A percentile compares a stretch with the other conserved stretches of the same genome.
phyloP scores from a whole-genome alignment of 1,139 yeast genomes.

The Maudiozyma humilis region DNA sequence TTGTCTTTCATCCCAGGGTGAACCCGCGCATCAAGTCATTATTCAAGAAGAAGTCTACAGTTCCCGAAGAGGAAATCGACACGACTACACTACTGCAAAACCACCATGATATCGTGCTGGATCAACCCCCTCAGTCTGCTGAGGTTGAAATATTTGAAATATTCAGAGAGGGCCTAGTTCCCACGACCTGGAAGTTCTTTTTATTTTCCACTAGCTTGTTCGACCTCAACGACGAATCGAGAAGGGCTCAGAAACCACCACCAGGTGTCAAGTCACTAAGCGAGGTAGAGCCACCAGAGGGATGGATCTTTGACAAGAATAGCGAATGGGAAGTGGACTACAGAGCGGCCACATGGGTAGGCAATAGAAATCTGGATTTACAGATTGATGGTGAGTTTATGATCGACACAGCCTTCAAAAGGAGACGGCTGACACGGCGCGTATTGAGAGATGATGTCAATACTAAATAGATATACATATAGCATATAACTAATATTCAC shows the following conservation, averaged over 20 bases:
- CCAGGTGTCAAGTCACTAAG: conserved; percentile 51
- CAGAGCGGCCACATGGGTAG: conserved; percentile 46
- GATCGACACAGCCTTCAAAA: conserved; percentile 46
- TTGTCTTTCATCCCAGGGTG: conserved; percentile 49
- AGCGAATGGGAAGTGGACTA: conserved; percentile 62
- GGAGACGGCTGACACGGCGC: conserved; percentile 47
- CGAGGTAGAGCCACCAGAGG: conserved; percentile 57
- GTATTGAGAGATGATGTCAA: conserved; percentile 34
- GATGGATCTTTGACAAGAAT: conserved; percentile 64
- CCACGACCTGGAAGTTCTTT: conserved; percentile 53
- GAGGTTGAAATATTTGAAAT: conserved; percentile 71
- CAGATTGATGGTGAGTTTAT: conserved; percentile 45
- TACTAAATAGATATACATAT: neutral
- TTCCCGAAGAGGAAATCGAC: conserved; percentile 13
- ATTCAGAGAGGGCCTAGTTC: conserved; percentile 55
- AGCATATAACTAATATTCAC: neutral
- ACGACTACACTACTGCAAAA: conserved; percentile 20
- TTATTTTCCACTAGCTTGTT: conserved; percentile 44
- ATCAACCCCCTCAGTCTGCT: conserved; percentile 54
- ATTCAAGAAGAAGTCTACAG: conserved; percentile 12
- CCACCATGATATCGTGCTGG: conserved; percentile 45
- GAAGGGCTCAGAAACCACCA: conserved; percentile 58
- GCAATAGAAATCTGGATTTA: conserved; percentile 44
- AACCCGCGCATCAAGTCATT: conserved; percentile 34
- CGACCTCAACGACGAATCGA: conserved; percentile 40